Conservation (phyloP, 768 basidiomycete species). For the Crepidotus variabilis region DNA sequence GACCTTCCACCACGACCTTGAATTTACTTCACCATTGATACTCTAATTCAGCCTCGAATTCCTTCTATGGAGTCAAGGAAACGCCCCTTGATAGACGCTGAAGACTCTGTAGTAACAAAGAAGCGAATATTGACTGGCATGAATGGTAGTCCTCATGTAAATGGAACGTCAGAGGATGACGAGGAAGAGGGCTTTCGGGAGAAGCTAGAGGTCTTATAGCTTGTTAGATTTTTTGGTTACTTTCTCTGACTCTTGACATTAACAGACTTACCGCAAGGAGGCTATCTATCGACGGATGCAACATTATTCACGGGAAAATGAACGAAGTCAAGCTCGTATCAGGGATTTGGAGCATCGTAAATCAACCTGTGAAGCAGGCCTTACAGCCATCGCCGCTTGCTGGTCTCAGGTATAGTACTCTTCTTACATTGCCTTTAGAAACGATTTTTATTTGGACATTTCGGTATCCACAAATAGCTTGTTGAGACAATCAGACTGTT, state of each 20-base stretch:
- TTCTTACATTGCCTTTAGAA: background rate
- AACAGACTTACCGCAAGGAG: conserved; percentile 79
- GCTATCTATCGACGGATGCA: conserved; percentile 84
- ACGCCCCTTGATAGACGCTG: conserved; percentile 51
- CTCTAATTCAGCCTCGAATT: conserved; percentile 16
- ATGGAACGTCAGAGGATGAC: conserved; percentile 38
- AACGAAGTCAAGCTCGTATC: conserved; percentile 58
- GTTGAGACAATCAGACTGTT: conserved; percentile 63
- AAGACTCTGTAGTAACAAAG: conserved; percentile 45
- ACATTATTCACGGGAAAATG: conserved; percentile 74
- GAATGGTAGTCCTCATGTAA: conserved; percentile 51
- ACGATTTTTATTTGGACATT: conserved; percentile 3
- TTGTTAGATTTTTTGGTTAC: conserved; percentile 9
- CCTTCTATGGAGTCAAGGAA: conserved; percentile 55
- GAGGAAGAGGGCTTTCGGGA: conserved; percentile 50
- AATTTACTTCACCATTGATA: conserved; percentile 17
- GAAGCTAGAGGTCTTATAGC: conserved; percentile 58
- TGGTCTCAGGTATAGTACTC: conserved; percentile 63
- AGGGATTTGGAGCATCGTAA: conserved; percentile 64
- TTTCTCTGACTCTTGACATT: conserved; percentile 11
- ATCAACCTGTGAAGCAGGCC: conserved; percentile 62
- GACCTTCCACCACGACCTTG: conserved; percentile 13
- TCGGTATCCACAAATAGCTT: conserved; percentile 37
- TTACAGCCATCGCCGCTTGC: conserved; percentile 73
- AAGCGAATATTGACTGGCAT: conserved; percentile 50